A percentile compares a stretch with the other conserved stretches of the same genome.
Conservation (phyloP, 106 monocot genomes). For the Xerophyta viscosa region DNA sequence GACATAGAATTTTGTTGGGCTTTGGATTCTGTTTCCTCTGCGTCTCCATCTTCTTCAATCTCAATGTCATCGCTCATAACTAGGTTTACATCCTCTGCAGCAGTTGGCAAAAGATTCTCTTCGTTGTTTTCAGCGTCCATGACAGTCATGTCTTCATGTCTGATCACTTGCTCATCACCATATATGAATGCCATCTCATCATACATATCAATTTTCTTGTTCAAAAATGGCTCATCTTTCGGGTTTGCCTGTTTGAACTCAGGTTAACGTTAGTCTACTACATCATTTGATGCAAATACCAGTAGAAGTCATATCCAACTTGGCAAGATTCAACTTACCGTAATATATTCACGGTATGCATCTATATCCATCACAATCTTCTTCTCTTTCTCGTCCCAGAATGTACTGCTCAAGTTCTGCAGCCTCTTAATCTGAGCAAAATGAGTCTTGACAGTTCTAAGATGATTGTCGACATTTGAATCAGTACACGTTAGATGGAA, state of each 20-base stretch:
- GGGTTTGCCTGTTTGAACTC: slow-evolving; percentile 14
- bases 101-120: not conserved
- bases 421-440: slow-evolving; percentile 22
- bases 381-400: slow-evolving; percentile 16
- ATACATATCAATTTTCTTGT: slow-evolving; percentile 27
- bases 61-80: slow-evolving; percentile 15
- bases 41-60: slow-evolving; percentile 12
- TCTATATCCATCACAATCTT: slow-evolving; percentile 21
- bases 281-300: not conserved
- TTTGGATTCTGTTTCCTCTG: slow-evolving; percentile 4
- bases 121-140: not conserved
- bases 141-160: not conserved
- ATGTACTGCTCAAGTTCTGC: slow-evolving; percentile 3
- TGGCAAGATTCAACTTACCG: slow-evolving; percentile 2
- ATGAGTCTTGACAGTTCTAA: slow-evolving; percentile 23
- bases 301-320: not conserved
- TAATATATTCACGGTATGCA: slow-evolving; percentile 11
- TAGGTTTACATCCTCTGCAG: slow-evolving; percentile 12
- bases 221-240: slow-evolving; percentile 23
- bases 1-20: slow-evolving; percentile 15
- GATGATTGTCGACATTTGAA: slow-evolving; percentile 29
- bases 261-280: not conserved
- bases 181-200: slow-evolving; percentile 21
- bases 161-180: slow-evolving; percentile 1
- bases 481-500: slow-evolving; percentile 15